Evolutionary conservation across 345 rosid species (phyloP).

Genomic region (Hibiscus tridactylites): DNA sequence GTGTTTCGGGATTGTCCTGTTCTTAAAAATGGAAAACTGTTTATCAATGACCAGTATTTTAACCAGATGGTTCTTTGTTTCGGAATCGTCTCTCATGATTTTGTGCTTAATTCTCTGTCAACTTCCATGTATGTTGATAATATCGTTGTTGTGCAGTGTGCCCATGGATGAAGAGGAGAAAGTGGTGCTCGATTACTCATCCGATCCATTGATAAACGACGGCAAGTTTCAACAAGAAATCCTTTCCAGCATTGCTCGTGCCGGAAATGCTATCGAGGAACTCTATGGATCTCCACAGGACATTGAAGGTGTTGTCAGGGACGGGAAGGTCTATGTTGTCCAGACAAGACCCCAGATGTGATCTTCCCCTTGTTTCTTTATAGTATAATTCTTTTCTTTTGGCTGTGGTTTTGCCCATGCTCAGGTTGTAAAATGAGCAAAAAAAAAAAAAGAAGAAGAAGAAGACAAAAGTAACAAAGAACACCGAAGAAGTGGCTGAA

Average conservation of each 20-base stretch:
- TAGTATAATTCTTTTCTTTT: not conserved
- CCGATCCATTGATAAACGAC: slow-evolving; percentile 61
- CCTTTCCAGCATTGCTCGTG: slow-evolving; percentile 70
- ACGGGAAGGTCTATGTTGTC: slow-evolving; percentile 79
- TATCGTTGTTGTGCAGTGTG: slow-evolving; percentile 44
- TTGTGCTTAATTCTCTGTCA: not conserved
- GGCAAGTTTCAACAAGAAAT: slow-evolving; percentile 50
- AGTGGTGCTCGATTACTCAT: slow-evolving; percentile 69
- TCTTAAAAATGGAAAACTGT: not conserved
- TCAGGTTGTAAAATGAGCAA: not conserved
- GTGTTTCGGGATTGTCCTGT: not conserved
- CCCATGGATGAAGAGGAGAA: slow-evolving; percentile 94
- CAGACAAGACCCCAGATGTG: slow-evolving; percentile 97
- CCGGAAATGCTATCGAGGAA: slow-evolving; percentile 77
- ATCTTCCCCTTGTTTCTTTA: slow-evolving; percentile 8
- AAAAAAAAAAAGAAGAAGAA: not conserved
- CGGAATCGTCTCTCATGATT: not conserved
- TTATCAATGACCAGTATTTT: not conserved
- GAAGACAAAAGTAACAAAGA: not conserved
- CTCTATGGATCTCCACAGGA: slow-evolving; percentile 86
- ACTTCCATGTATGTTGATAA: not conserved
- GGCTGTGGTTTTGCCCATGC: slow-evolving; percentile 5
- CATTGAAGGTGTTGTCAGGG: slow-evolving; percentile 89
- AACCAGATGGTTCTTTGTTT: not conserved
- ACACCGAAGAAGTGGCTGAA: not conserved